Conservation (phyloP, 163 green algal genomes). For the Chloromonas sp. region DNA sequence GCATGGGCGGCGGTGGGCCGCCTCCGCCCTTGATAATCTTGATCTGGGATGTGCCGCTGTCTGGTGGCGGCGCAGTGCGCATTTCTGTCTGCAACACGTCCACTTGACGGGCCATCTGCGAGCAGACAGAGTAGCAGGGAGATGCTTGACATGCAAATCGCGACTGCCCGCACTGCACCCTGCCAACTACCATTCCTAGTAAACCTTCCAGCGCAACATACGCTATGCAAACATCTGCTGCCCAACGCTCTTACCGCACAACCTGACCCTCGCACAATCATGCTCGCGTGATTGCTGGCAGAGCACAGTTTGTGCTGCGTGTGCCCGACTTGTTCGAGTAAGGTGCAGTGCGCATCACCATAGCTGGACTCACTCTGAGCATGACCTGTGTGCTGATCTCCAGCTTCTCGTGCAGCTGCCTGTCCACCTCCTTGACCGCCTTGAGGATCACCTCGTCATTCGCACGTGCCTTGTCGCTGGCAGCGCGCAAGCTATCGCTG, state of each 20-base stretch:
- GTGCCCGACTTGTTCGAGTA: too few species aligned
- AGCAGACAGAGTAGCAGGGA: background rate
- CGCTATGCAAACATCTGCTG: background rate
- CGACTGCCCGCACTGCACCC: background rate
- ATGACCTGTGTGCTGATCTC: conserved; percentile 3
- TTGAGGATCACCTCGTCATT: conserved; percentile 15
- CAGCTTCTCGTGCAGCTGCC: conserved; percentile 4
- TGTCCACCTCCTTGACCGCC: conserved; percentile 17
- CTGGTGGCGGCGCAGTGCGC: background rate
- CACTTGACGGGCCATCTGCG: conserved; percentile 7
- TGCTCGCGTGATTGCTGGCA: background rate
- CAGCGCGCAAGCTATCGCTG: background rate
- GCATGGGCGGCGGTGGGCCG: background rate
- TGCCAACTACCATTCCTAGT: too few species aligned
- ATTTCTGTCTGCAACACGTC: background rate
- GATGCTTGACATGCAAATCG: background rate
- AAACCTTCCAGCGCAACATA: background rate
- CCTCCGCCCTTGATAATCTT: conserved; percentile 3
- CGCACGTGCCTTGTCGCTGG: conserved; percentile 6
- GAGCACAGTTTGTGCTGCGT: background rate
- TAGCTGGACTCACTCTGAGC: conserved; percentile 3
- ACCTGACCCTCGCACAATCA: background rate
- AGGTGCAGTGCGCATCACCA: background rate
- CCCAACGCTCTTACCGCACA: background rate
- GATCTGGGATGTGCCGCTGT: background rate